Evolutionary conservation across 2,329 filamentous ascomycete species (phyloP), one percentile per base, ranked within the genome.

Genomic region (Ceratocystis lukuohia): DNA sequence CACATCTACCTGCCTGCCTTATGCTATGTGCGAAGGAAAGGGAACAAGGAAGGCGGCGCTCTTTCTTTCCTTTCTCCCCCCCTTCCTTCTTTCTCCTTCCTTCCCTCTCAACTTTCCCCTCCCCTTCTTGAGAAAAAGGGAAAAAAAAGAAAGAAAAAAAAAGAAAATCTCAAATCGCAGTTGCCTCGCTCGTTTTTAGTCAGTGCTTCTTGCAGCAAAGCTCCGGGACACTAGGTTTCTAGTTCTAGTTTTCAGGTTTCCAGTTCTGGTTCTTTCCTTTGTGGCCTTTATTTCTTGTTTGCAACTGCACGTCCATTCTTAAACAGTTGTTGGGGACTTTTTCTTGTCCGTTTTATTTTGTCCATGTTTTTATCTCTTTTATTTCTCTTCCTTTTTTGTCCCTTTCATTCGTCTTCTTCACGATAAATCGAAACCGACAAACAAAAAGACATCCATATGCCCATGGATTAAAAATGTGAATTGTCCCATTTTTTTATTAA

Each of bases 101-200:
- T 20, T 20, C 20, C 20, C 20, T 20, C 20, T 20, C 20, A 20
- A 20, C 20, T 20, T 20, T 20, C 20, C 20, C 20, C 20, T 20
- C 20, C 20, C 20, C 20, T 20, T 20, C 20, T 20, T 20, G 20
- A 20, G 20, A 20, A 20, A 20, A 20, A 20, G 20, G 25, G 22
- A 63, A 28, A 46, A 12, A 46, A 62, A 44, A 46, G 25, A 8
- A 33, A n/a, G n/a, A 61, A 22, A 57, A 30, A 61, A 8, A 61
- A 22, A 64, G 7, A 33, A 48, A 46, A 53, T 64, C 45, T 33
- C 22, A 44, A 25, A n/a, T 17, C 20, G 20, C 12, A 56, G 30
- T 57, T 57, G 63, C 63, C 48, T 59, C 37, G 33, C 63, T 30
- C 63, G 63, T 65, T 56, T 57, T 57, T 46, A 56, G 46, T 65